Conservation (phyloP, 2,329 filamentous ascomycete genomes). For the Gliomastix tumulicola region DNA sequence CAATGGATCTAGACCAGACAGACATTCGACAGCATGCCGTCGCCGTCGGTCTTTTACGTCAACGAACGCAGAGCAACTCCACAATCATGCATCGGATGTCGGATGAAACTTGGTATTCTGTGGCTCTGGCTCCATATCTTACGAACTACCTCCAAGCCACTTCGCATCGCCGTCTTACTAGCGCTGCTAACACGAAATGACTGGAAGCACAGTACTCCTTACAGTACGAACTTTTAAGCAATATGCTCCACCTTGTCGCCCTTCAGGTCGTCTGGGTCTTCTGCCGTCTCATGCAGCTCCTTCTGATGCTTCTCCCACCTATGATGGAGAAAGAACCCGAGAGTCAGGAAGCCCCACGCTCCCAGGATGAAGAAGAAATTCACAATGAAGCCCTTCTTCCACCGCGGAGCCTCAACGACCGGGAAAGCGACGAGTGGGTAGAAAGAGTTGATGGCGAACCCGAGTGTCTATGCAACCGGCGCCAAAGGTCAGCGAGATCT, state of each 20-base stretch:
- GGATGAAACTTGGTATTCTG: too few relatives aligned
- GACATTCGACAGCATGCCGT: too few relatives aligned
- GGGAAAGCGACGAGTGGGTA: constrained; percentile 14
- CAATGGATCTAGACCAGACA: too few relatives aligned
- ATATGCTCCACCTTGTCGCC: constrained; percentile 9
- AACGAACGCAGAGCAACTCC: too few relatives aligned
- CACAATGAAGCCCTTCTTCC: constrained; percentile 14
- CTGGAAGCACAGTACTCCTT: too few relatives aligned
- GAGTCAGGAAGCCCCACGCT: constrained; percentile 19
- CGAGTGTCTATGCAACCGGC: constrained; percentile 14
- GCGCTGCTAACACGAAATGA: too few relatives aligned
- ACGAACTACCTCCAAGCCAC: too few relatives aligned
- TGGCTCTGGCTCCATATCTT: too few relatives aligned
- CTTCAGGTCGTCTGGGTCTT: constrained; percentile 10
- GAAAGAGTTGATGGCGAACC: constrained; percentile 14
- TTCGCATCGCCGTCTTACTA: too few relatives aligned
- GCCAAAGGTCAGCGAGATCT: not conserved
- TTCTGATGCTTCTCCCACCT: constrained; percentile 19
- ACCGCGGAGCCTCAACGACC: constrained; percentile 9
- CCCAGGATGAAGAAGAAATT: constrained; percentile 13
- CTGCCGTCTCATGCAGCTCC: constrained; percentile 10
- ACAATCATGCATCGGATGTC: too few relatives aligned
- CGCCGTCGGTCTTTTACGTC: too few relatives aligned
- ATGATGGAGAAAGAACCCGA: constrained; percentile 16
- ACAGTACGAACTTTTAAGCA: too few relatives aligned